Percentiles rank a stretch among this genome's conserved stretches.
phyloP scores from a whole-genome alignment of 2,329 filamentous ascomycete species.

The Pestalotiopsis fici region DNA sequence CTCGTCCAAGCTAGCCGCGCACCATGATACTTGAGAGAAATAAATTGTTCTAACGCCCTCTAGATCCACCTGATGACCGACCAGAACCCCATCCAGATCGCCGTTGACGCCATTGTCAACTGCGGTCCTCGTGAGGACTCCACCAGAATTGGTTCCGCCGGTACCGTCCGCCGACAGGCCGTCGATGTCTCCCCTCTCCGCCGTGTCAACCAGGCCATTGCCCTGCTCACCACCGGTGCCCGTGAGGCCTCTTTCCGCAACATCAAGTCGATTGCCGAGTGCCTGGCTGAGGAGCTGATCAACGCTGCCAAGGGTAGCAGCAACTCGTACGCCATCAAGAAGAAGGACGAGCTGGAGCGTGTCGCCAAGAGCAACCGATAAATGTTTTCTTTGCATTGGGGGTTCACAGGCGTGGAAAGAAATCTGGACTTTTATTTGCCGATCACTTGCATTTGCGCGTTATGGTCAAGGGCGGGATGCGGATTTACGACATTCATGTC shows the following conservation, averaged over 20 bases:
- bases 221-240: conserved; percentile 97
- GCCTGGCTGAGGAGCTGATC: conserved; percentile 99
- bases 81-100: conserved; percentile 99
- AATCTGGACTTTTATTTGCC: conserved; percentile 36
- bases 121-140: conserved; percentile 99
- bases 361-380: conserved; percentile 99
- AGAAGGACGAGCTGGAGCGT: conserved; percentile 99
- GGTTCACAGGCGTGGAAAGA: conserved; percentile 40
- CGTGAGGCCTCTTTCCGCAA: conserved; percentile 99
- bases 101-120: conserved; percentile 99
- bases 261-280: conserved; percentile 99
- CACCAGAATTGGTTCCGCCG: conserved; percentile 98
- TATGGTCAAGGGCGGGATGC: conserved; percentile 42
- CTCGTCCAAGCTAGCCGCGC: background rate
- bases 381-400: conserved; percentile 47
- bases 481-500: conserved; percentile 44
- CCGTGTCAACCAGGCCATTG: conserved; percentile 99
- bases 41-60: conserved; percentile 3
- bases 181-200: conserved; percentile 99
- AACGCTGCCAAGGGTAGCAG: conserved; percentile 99
- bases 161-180: conserved; percentile 99
- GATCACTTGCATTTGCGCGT: conserved; percentile 43
- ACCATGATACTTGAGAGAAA: background rate
- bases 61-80: conserved; percentile 99
- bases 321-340: conserved; percentile 99